Percentiles rank a stretch among this genome's conserved stretches.
Conservation (phyloP, 495 filamentous ascomycete genomes). For the Hyphodiscus hymeniophilus region DNA sequence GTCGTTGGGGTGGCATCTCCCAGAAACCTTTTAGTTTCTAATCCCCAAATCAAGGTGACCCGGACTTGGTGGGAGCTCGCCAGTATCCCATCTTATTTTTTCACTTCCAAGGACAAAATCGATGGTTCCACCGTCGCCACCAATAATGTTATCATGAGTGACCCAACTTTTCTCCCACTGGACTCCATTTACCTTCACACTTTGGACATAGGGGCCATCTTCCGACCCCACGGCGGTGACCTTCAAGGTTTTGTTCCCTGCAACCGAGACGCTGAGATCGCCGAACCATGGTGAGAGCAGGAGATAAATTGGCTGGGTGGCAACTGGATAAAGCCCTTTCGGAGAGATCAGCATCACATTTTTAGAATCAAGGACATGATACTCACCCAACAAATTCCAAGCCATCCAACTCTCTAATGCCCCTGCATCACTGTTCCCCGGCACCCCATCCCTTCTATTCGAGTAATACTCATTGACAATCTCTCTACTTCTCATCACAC, state of each 20-base stretch:
- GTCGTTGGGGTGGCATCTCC: no score
- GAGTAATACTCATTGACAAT: conserved; percentile 34
- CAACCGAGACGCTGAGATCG: conserved; percentile 40
- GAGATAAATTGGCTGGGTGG: conserved; percentile 46
- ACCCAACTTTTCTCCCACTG: conserved; percentile 45
- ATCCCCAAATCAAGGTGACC: conserved; percentile 30
- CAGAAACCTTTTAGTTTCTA: no score
- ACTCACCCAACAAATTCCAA: conserved; percentile 44
- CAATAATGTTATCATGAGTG: conserved; percentile 46
- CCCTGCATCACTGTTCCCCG: conserved; percentile 51
- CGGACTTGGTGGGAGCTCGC: conserved; percentile 45
- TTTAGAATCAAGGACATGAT: background rate
- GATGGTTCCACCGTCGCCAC: conserved; percentile 40
- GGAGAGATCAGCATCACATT: background rate
- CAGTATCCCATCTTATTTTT: conserved; percentile 38
- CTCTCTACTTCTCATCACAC: conserved; percentile 26
- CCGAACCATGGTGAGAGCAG: conserved; percentile 50
- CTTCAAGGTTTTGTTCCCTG: conserved; percentile 33
- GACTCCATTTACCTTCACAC: conserved; percentile 39
- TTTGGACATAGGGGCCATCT: conserved; percentile 39
- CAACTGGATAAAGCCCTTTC: conserved; percentile 45
- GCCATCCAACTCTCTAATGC: conserved; percentile 53
- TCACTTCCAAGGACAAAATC: conserved; percentile 43
- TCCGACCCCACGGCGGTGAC: conserved; percentile 28
- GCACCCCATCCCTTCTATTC: conserved; percentile 34